A percentile compares a stretch with the other conserved stretches of the same genome.
These are phyloP conservation scores for Scalesia atractyloides DNA, from an alignment of 129 eudicot species.

Conservation along the genomic window DNA sequence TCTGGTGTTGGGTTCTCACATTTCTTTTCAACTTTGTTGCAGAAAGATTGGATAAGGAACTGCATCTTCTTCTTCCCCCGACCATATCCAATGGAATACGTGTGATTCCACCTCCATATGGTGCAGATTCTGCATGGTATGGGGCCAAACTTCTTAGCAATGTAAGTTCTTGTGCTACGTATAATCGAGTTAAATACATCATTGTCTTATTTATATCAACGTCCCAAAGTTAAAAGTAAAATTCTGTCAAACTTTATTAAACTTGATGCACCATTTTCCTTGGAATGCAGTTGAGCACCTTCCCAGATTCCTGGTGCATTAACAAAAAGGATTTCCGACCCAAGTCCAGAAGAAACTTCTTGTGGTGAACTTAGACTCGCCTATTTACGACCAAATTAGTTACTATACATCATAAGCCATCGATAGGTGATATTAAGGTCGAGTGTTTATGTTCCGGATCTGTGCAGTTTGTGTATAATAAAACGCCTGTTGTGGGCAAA, in stretches of 20 bases:
- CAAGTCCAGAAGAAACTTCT: constrained; percentile 51
- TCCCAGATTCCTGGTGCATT: constrained; percentile 81
- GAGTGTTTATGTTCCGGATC: constrained; percentile 9
- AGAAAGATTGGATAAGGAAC: constrained; percentile 95
- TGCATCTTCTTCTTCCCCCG: constrained; percentile 52
- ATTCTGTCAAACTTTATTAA: neutral
- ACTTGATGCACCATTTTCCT: constrained; percentile 2
- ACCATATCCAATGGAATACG: constrained; percentile 64
- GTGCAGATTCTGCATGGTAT: constrained; percentile 88
- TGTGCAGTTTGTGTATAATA: constrained; percentile 5
- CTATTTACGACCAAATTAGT: constrained; percentile 1
- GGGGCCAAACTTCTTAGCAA: constrained; percentile 97
- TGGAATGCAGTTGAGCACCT: constrained; percentile 78
- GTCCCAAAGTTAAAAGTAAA: neutral
- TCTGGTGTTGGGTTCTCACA: neutral
- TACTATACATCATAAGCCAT: constrained; percentile 16
- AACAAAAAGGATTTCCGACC: constrained; percentile 65
- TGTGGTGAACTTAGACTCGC: constrained; percentile 45
- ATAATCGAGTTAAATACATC: too few species aligned
- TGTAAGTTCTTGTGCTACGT: constrained; percentile 41
- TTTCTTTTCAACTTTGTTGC: constrained; percentile 30
- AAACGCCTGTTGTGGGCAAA: too few species aligned
- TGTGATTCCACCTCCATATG: constrained; percentile 87
- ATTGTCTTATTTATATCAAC: too few species aligned
- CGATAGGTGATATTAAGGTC: constrained; percentile 7